Base-by-base conservation (phyloP, 352 stramenopile genomes). In the Halophytophthora polymorphica region DNA sequence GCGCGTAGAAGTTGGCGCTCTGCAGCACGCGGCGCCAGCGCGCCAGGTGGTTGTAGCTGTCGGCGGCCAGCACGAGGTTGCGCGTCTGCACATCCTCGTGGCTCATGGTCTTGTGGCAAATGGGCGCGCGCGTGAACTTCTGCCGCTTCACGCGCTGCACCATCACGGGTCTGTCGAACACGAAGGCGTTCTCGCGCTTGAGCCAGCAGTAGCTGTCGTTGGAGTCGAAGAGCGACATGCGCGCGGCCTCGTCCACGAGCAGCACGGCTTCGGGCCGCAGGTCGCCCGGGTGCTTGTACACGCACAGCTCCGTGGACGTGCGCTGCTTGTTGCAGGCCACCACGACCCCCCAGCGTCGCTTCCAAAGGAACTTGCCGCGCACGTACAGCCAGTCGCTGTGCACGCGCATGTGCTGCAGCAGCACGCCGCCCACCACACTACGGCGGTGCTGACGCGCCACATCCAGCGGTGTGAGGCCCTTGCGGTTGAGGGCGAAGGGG, bases 321-420 rank as follows among this genome's bases (percentile, higher is more conserved):
- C 63, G 71, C 31, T 77, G 51, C 10, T 59, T 58, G 40, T 85
- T 73, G 42, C 77, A 85, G 31, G 76, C 77, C 18, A 91, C 53
- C 19, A 77, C 56, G 17, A 89, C 67, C n/a, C 57, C 69, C 71
- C 72, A 90, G 35, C 77, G 74, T 25, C 57, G 68, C 47, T 77
- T 86, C 78, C 81, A 91, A 18, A 49, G 64, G 25, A 88, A 39
- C 17, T 64, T 65, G 14, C 69, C 40, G n/a, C 76, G 34, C 12
- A 88, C 33, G 23, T 68, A 74, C 21, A 89, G 48, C 76, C 73
- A 88, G 15, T 75, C 76, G 22, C 69, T 69, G 50, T 86, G 66
- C 23, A 90, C 51, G 33, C 69, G 64, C 55, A 80, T 57, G 22
- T 82, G 58, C 38, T 78, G 58, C 35, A 66, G 73, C 11, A 90